A percentile compares a stretch with the other conserved stretches of the same genome.
Evolutionary conservation across 371 early-diverging fungal genomes (phyloP).

Genomic region (Capillidium rhysosporum): DNA sequence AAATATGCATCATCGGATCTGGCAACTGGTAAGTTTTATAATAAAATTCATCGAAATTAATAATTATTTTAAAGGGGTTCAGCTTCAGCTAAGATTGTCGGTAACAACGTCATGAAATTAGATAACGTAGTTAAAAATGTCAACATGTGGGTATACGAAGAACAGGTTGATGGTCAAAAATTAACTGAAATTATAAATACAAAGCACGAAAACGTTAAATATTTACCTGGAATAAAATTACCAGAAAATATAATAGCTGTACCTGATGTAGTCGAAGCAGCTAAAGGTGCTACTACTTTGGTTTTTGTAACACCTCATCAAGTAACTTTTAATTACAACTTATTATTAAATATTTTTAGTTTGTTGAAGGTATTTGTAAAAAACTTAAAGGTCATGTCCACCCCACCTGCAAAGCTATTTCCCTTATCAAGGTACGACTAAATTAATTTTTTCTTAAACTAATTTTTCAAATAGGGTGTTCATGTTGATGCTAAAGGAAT

Average conservation of each 20-base stretch:
- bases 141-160: constrained; percentile 94
- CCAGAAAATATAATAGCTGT: constrained; percentile 77
- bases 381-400: constrained; percentile 48
- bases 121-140: constrained; percentile 55
- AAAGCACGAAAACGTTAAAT: constrained; percentile 86
- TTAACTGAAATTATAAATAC: constrained; percentile 91
- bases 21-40: constrained; percentile 10
- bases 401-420: constrained; percentile 66
- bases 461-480: no score
- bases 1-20: constrained; percentile 7
- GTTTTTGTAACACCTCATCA: constrained; percentile 97
- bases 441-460: no score
- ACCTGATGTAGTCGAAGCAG: constrained; percentile 59
- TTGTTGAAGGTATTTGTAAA: constrained; percentile 64
- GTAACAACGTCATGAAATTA: constrained; percentile 51
- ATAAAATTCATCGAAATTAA: neutral
- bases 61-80: constrained; percentile 60
- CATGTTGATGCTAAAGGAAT: constrained; percentile 25
- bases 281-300: constrained; percentile 63
- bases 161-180: constrained; percentile 58
- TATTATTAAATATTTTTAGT: constrained; percentile 27
- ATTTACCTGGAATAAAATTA: constrained; percentile 77
- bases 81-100: constrained; percentile 87
- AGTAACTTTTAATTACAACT: no score
- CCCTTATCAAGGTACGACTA: constrained; percentile 94